Conservation (phyloP, 768 basidiomycete genomes). For the Boletus tomentosulus region DNA sequence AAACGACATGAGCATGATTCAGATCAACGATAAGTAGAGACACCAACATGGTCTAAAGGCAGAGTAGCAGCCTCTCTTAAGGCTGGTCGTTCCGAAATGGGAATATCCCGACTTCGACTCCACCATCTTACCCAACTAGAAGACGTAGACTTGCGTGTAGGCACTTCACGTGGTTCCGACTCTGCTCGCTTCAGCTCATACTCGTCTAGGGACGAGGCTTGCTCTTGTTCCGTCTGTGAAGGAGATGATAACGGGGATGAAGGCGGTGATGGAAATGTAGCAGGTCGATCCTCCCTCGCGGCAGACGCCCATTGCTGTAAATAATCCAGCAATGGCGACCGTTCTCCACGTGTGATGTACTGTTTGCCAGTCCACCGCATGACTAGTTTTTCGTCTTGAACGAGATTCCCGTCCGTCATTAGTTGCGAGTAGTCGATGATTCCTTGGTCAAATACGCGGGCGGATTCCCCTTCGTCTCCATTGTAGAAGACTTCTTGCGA, state of each 20-base stretch:
- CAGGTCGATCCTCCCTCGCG: conserved; percentile 23
- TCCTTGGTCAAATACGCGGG: conserved; percentile 52
- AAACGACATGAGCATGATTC: conserved; percentile 1
- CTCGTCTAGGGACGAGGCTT: conserved; percentile 16
- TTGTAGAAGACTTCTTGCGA: conserved; percentile 28
- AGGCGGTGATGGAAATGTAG: conserved; percentile 9
- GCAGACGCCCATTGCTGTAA: conserved; percentile 55
- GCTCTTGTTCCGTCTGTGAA: conserved; percentile 29
- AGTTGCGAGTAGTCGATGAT: conserved; percentile 64
- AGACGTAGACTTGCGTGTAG: conserved; percentile 44
- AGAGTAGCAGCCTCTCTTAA: conserved; percentile 24
- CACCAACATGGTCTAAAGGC: conserved; percentile 21
- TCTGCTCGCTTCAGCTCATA: conserved; percentile 32
- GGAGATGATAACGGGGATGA: conserved; percentile 6
- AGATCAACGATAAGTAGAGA: background rate
- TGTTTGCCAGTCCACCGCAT: conserved; percentile 67
- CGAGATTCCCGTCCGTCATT: conserved; percentile 57
- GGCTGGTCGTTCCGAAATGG: conserved; percentile 17
- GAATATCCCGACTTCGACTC: conserved; percentile 53
- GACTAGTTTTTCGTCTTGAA: conserved; percentile 62
- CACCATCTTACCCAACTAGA: conserved; percentile 86
- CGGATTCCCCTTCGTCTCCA: conserved; percentile 50
- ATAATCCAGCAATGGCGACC: conserved; percentile 70
- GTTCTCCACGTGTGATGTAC: conserved; percentile 78
- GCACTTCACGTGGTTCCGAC: conserved; percentile 36